A percentile compares a stretch with the other conserved stretches of the same genome.
Conservation (phyloP, 768 basidiomycete species). For the Russula sp. region DNA sequence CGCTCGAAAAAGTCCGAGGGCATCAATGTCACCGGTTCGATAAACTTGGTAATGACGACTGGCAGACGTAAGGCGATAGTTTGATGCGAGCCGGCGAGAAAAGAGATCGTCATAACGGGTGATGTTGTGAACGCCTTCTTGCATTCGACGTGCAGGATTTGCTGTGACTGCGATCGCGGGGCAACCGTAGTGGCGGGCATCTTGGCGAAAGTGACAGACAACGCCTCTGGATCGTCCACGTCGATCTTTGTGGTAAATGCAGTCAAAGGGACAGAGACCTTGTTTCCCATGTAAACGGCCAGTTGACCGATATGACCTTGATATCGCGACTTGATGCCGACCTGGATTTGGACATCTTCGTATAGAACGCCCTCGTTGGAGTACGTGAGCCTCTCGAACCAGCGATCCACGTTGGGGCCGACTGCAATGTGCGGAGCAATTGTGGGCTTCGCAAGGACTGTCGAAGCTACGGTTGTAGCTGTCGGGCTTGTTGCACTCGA, state of each 20-base stretch:
- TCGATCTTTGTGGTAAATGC: conserved; percentile 84
- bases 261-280: conserved; percentile 80
- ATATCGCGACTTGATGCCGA: conserved; percentile 94
- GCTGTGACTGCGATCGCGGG: conserved; percentile 84
- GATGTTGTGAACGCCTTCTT: conserved; percentile 73
- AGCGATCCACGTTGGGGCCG: conserved; percentile 75
- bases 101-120: conserved; percentile 83
- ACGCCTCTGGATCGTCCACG: conserved; percentile 64
- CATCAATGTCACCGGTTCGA: conserved; percentile 86
- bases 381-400: conserved; percentile 82
- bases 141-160: conserved; percentile 92
- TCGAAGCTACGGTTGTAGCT: conserved; percentile 9
- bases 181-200: conserved; percentile 79
- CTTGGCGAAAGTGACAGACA: conserved; percentile 83
- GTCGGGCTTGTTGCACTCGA: conserved; percentile 27
- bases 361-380: conserved; percentile 84
- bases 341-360: conserved; percentile 92
- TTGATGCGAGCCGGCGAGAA: conserved; percentile 88
- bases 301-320: conserved; percentile 92
- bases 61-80: conserved; percentile 80
- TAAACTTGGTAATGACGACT: conserved; percentile 83
- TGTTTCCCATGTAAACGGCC: conserved; percentile 95
- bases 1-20: conserved; percentile 91
- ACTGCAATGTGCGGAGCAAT: conserved; percentile 48
- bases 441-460: conserved; percentile 11